Base-by-base conservation (phyloP, 1,284 basidiomycete genomes). In the Sphaerobolus stellatus region DNA sequence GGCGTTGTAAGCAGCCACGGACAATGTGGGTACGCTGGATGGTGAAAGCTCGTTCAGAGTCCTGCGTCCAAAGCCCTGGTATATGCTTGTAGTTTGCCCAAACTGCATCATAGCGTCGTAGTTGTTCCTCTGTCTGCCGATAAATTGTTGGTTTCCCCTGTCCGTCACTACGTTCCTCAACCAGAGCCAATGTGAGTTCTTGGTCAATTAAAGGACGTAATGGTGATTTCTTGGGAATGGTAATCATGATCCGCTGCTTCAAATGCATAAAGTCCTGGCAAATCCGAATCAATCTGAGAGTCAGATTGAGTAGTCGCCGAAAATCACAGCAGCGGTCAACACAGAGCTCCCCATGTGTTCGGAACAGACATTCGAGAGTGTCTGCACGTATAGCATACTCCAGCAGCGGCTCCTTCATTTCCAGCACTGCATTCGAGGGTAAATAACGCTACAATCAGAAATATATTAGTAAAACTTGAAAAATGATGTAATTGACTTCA, bases 261-360 rank as follows among this genome's bases (percentile, higher is more conserved):
- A 49, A 33, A 22, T 49, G 48, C n/a, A 30, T 30, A n/a, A 49
- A n/a, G 20, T 49, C 48, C 22, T 49, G 48, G 16, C 16, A 25
- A 5, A 49, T 30, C 5, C 13, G 18, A 16, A 49, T n/a, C 18
- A 20, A 9, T 9, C 18, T n/a, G 25, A 43, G 40, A 7, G n/a
- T 24, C 40, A 7, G 7, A 8, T 49, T 33, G 27, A 33, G 5
- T 5, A 30, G 18, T 6, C 14, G 48, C 6, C 48, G 29, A 14
- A 49, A 33, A 20, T 30, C 25, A 16, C 28, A 34, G 25, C 48
- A 49, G 18, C 29, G 48, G 29, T 49, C 48, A 34, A 49, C 48
- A 49, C 48, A 49, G 13, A 34, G 20, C 31, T 49, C 48, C 9
- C 48, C 48, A 33, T 31, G 18, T 5, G 18, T 13, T 33, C 20